phyloP scores from a whole-genome alignment of 306 rosid species.

The Rosa persica region DNA sequence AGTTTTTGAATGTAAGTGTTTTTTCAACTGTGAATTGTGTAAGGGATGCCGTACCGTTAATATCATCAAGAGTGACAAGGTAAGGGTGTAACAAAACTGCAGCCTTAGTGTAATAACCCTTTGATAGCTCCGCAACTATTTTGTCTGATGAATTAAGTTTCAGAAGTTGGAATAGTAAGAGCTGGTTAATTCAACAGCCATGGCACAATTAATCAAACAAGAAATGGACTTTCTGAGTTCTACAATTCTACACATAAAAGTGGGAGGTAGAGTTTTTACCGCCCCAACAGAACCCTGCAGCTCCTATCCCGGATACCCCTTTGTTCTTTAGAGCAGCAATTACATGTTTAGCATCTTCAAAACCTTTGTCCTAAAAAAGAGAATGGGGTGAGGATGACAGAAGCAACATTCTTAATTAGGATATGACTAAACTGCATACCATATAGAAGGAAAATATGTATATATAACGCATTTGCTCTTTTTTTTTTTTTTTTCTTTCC shows the following conservation, averaged over 20 bases:
- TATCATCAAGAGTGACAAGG: slow-evolving; percentile 59
- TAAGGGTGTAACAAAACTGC: slow-evolving; percentile 72
- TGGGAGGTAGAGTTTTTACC: slow-evolving; percentile 41
- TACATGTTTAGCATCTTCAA: slow-evolving; percentile 50
- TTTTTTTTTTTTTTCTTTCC: neutral
- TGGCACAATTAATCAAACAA: neutral
- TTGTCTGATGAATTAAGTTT: slow-evolving; percentile 41
- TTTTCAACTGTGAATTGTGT: neutral
- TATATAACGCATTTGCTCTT: neutral
- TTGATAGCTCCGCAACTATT: slow-evolving; percentile 64
- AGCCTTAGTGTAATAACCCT: slow-evolving; percentile 39
- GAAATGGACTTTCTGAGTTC: neutral
- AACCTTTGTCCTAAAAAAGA: slow-evolving; percentile 48
- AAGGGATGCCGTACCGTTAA: slow-evolving; percentile 45
- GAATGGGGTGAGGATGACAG: neutral
- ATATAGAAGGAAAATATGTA: neutral
- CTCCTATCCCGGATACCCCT: slow-evolving; percentile 59
- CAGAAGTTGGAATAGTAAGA: neutral
- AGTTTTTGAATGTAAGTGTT: neutral
- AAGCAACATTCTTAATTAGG: neutral
- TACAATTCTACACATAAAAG: neutral
- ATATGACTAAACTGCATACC: neutral
- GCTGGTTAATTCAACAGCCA: neutral
- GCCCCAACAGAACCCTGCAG: slow-evolving; percentile 82
- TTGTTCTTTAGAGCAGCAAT: slow-evolving; percentile 54